Percentiles rank a stretch among this genome's conserved stretches.
Evolutionary conservation across 148 eudicot species (phyloP).

Genomic region (Chenopodium berlandieri): DNA sequence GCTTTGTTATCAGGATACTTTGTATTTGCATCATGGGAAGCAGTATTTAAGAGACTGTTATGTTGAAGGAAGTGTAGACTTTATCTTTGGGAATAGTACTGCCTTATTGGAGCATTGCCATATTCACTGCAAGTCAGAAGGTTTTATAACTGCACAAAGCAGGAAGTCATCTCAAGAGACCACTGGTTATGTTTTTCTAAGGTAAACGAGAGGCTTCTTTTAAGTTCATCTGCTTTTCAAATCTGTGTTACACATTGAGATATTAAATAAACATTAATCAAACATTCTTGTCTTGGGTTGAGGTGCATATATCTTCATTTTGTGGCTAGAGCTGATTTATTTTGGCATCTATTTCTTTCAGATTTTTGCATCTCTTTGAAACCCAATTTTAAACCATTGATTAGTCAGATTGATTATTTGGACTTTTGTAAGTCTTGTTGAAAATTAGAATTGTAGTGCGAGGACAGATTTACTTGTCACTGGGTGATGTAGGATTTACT

Average conservation of each 20-base stretch:
- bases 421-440: background rate
- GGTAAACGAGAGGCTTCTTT: constrained; percentile 40
- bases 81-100: constrained; percentile 96
- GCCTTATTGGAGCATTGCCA: constrained; percentile 97
- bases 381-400: background rate
- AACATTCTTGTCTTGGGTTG: background rate
- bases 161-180: constrained; percentile 94
- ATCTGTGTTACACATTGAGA: background rate
- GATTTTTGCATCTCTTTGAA: background rate
- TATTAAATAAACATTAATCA: background rate
- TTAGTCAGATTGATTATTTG: no score
- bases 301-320: background rate
- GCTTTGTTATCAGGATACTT: constrained; percentile 59
- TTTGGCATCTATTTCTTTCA: background rate
- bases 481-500: no score
- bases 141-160: constrained; percentile 92
- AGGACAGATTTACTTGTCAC: background rate
- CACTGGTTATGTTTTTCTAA: constrained; percentile 90
- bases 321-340: background rate
- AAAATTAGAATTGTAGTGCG: background rate
- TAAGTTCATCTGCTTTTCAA: background rate
- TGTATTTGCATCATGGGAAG: constrained; percentile 89
- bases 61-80: constrained; percentile 95
- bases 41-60: constrained; percentile 93
- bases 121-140: constrained; percentile 91